Evolutionary conservation across 2,329 filamentous ascomycete species (phyloP), one percentile per base, ranked within the genome.

Genomic region (Colletotrichum camelliae): DNA sequence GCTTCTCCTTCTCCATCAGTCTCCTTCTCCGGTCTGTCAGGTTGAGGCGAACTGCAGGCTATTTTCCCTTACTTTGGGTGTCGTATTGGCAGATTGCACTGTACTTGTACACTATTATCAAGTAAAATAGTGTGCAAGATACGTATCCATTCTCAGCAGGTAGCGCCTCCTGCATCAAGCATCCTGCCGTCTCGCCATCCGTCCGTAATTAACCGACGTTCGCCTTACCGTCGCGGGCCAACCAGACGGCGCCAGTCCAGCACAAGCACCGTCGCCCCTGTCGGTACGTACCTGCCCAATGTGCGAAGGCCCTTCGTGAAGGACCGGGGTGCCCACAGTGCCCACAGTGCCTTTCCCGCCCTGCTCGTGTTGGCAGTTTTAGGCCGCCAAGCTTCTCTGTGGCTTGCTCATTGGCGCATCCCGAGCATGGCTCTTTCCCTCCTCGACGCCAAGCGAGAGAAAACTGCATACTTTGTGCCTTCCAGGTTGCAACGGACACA

Each of bases 181-280:
- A 52, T 67, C 62, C 27, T n/a, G 60, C 18, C 31, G 43, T 52
- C 43, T 52, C 43, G 43, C 43, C 43, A n/a, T 18, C 31, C 4
- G 31, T 27, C 31, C 37, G 31, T 43, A 33, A 48, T 35, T 52
- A 69, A 55, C 55, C 65, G 55, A 68, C 4, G 10, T 15, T 58
- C n/a, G 57, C 57, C 57, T 39, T 31, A 35, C 35, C 31, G 31
- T 64, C 5, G 13, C 16, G 21, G 13, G 39, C 71, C 66, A 73
- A 70, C 66, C 71, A 73, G 4, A 58, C 31, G 58, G 24, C 27
- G 43, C 27, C 15, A 24, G 6, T 33, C 43, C 15, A 48, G 35
- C 72, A 71, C 35, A 71, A 74, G 67, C 48, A 52, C 35, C 48
- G 10, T 43, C n/a, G 13, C 37, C 71, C 71, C 71, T 73, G 70